These are phyloP conservation scores for Acer yangbiense DNA, from an alignment of 345 rosid species.

Conservation along the genomic window DNA sequence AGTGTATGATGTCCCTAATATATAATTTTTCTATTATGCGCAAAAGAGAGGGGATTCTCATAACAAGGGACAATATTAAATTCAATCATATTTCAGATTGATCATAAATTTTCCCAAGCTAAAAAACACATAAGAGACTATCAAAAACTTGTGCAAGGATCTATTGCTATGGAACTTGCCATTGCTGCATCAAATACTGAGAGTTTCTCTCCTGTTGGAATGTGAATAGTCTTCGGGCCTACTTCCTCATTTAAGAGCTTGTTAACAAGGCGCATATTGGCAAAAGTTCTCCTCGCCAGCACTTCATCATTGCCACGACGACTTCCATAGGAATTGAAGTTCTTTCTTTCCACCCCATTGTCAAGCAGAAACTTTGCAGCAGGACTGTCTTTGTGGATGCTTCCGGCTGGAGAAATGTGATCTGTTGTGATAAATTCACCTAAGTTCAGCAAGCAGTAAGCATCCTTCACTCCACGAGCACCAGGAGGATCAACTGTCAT, in stretches of 20 bases:
- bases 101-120: no score
- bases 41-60: no score
- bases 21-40: no score
- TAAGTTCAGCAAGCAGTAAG: slow-evolving; percentile 87
- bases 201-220: slow-evolving; percentile 95
- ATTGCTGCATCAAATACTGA: slow-evolving; percentile 87
- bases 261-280: slow-evolving; percentile 90
- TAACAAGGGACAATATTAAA: no score
- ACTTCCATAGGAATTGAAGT: slow-evolving; percentile 97
- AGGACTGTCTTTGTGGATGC: slow-evolving; percentile 95
- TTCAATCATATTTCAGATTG: no score
- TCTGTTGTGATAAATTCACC: slow-evolving; percentile 99
- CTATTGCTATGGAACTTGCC: slow-evolving; percentile 43
- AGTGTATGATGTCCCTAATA: no score
- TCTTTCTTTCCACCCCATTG: slow-evolving; percentile 69
- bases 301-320: slow-evolving; percentile 95
- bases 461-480: slow-evolving; percentile 83
- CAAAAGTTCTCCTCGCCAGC: slow-evolving; percentile 98
- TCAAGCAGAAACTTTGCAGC: slow-evolving; percentile 84
- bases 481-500: slow-evolving; percentile 96
- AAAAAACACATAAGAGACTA: background rate
- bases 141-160: background rate
- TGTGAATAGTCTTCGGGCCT: slow-evolving; percentile 89
- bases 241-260: slow-evolving; percentile 94
- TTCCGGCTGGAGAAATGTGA: slow-evolving; percentile 98